Evolutionary conservation across 2,329 filamentous ascomycete species (phyloP), one percentile per base, ranked within the genome.

Genomic region (Diaporthe nobilis): DNA sequence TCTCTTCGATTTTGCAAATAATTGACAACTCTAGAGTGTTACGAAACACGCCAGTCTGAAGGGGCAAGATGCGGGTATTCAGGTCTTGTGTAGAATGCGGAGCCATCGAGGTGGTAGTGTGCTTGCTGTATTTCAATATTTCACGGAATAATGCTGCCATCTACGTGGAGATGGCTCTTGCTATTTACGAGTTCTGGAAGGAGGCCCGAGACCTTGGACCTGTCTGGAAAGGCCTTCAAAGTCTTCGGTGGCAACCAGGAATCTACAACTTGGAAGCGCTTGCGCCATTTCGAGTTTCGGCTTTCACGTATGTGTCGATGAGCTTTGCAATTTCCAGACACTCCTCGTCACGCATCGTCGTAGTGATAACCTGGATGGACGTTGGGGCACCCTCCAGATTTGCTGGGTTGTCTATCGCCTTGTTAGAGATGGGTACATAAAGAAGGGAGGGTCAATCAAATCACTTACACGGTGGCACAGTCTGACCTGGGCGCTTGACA

Each of bases 331-430:
- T 70, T 1, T 72, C 77, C 28, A 78, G 55, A 57, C 77, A 78
- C 49, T 78, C 77, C 22, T 78, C 77, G 31, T 78, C 75, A 7
- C 77, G 75, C 77, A 78, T 77, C 22, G 55, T 51, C 8, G 70
- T 77, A 2, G 77, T 78, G 28, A 76, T 74, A 2, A 78, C 31
- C 51, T 78, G 77, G 6, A 78, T 65, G 15, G 77, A 61, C 9
- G 72, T 75, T 4, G 77, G 77, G 4, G 75, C 77, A 15, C 74
- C 77, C 20, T 77, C 70, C 12, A 78, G 51, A 9, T 53, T 73
- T 9, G 60, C 70, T 15, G 75, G 72, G 3, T 72, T 55, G 28
- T 77, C 77, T 77, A 34, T 39, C 15, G 1, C 28, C 20, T 20
- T 12, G 63, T 74, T 17, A 60, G 28, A 39, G 1, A 39, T 13